Percentiles rank a stretch among this genome's conserved stretches.
Conservation (phyloP, 2,329 filamentous ascomycete species). For the Diaporthe sp. region DNA sequence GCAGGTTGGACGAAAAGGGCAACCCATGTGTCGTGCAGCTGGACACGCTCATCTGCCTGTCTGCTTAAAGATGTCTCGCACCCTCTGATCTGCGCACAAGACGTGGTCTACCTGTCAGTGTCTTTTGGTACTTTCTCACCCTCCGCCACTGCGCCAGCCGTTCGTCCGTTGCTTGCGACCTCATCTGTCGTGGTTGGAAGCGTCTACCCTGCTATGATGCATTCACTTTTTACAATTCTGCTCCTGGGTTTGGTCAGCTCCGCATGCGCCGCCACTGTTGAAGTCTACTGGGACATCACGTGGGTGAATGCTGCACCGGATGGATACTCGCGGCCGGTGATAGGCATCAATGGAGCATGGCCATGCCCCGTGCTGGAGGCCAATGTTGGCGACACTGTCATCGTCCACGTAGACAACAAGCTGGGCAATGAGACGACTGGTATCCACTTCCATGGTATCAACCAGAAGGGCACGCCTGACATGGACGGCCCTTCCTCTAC, state of each 20-base stretch:
- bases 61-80: slow-evolving; percentile 36
- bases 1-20: slow-evolving; percentile 29
- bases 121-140: neutral
- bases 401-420: slow-evolving; percentile 64
- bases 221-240: neutral
- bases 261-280: slow-evolving; percentile 51
- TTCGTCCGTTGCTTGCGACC: neutral
- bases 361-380: slow-evolving; percentile 70
- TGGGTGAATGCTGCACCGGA: slow-evolving; percentile 58
- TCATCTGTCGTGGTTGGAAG: neutral
- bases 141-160: neutral
- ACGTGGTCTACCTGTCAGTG: neutral
- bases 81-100: slow-evolving; percentile 2
- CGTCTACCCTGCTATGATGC: slow-evolving; percentile 29
- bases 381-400: slow-evolving; percentile 63
- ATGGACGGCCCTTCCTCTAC: slow-evolving; percentile 72
- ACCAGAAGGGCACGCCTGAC: slow-evolving; percentile 63
- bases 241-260: slow-evolving; percentile 44
- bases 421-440: slow-evolving; percentile 68
- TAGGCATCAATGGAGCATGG: slow-evolving; percentile 73
- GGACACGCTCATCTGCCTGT: slow-evolving; percentile 19
- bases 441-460: slow-evolving; percentile 72
- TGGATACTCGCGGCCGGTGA: slow-evolving; percentile 53
- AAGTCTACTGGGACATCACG: slow-evolving; percentile 56
- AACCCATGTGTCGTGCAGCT: slow-evolving; percentile 36